Conservation (phyloP, 352 stramenopile genomes). For the Globisporangium sylvaticum region DNA sequence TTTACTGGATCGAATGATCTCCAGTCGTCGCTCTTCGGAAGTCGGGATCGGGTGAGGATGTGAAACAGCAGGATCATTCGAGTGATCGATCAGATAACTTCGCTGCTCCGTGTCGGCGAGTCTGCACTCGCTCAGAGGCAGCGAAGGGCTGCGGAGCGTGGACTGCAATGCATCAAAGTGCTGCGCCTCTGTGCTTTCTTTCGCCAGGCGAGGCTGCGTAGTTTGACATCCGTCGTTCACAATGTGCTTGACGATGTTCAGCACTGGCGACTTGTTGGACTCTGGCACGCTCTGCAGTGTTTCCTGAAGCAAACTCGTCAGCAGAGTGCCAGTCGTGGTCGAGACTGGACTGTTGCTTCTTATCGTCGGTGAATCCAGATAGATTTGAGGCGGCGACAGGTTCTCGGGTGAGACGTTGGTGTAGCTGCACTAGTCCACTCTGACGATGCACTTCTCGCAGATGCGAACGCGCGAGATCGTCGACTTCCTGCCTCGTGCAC, state of each 20-base stretch:
- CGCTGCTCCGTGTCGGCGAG: conserved; percentile 10
- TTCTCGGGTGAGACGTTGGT: conserved; percentile 2
- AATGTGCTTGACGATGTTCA: conserved; percentile 29
- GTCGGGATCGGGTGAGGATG: background rate
- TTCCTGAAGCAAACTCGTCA: conserved; percentile 18
- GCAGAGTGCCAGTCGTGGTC: conserved; percentile 6
- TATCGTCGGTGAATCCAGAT: background rate
- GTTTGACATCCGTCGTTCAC: conserved; percentile 1
- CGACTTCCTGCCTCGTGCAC: no score
- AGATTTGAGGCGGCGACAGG: background rate
- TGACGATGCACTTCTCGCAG: conserved; percentile 5
- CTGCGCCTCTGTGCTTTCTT: conserved; percentile 3
- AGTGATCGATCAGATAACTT: conserved; percentile 12
- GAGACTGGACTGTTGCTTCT: background rate
- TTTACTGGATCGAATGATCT: conserved; percentile 10
- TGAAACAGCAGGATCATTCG: background rate
- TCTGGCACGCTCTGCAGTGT: conserved; percentile 12
- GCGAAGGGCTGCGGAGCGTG: background rate
- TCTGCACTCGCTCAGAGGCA: conserved; percentile 11
- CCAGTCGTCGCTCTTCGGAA: conserved; percentile 3
- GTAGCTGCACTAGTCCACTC: conserved; percentile 4
- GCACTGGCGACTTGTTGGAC: conserved; percentile 13
- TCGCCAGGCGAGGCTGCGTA: background rate
- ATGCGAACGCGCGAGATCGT: background rate
- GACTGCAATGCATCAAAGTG: conserved; percentile 4